Evolutionary conservation across 352 stramenopile species (phyloP).

Genomic region (Globisporangium recalcitrans): DNA sequence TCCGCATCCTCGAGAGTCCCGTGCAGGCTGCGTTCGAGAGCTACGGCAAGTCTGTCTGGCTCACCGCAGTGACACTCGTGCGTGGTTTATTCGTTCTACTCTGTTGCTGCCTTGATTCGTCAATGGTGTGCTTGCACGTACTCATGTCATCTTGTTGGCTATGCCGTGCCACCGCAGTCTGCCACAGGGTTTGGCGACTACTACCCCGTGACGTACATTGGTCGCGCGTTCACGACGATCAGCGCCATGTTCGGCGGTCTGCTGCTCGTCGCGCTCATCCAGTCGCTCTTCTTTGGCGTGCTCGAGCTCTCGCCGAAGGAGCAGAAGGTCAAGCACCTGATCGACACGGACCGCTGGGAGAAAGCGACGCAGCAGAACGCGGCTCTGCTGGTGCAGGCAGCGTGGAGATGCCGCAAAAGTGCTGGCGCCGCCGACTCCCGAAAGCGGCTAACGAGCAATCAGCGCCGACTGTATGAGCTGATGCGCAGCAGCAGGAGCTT

Average conservation of each 20-base stretch:
- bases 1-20: conserved; percentile 66
- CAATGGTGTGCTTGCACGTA: not conserved
- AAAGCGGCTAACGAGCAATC: not conserved
- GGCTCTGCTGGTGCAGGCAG: conserved; percentile 36
- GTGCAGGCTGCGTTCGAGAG: conserved; percentile 57
- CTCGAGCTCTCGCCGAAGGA: conserved; percentile 59
- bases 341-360: conserved; percentile 57
- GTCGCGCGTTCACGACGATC: conserved; percentile 44
- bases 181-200: conserved; percentile 70
- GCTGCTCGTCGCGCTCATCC: conserved; percentile 61
- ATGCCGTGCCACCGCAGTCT: conserved; percentile 24
- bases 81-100: no score
- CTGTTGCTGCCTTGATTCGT: not conserved
- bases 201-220: conserved; percentile 63
- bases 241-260: conserved; percentile 72
- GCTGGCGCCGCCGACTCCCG: not conserved
- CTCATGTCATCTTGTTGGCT: no score
- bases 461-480: conserved; percentile 7
- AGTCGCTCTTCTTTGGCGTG: conserved; percentile 76
- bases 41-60: conserved; percentile 71
- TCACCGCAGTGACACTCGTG: conserved; percentile 67
- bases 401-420: conserved; percentile 23
- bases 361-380: conserved; percentile 38
- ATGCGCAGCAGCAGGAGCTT: conserved; percentile 5
- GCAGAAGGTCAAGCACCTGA: conserved; percentile 58